Conservation (phyloP, 148 eudicot genomes). For the Beta vulgaris region DNA sequence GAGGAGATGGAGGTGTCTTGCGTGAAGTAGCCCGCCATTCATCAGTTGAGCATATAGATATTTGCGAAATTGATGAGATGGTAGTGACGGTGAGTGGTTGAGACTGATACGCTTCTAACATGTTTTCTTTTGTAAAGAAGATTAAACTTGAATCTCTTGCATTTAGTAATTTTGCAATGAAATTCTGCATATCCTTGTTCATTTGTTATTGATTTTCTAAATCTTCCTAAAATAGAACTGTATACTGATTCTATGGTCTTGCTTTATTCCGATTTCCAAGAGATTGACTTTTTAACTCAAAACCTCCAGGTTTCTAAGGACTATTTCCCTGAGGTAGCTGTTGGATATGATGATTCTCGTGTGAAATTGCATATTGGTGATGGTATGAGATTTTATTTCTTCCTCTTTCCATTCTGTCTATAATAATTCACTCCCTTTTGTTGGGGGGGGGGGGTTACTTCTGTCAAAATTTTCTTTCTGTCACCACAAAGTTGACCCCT, state of each 20-base stretch:
- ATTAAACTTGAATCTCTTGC: not conserved
- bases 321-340: slow-evolving; percentile 74
- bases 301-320: slow-evolving; percentile 62
- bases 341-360: slow-evolving; percentile 87
- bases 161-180: not conserved
- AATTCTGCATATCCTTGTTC: not conserved
- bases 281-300: not conserved
- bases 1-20: slow-evolving; percentile 97
- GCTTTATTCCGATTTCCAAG: not conserved
- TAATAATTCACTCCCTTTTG: not conserved
- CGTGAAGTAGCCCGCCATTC: slow-evolving; percentile 93
- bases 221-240: no score
- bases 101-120: not conserved
- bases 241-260: no score
- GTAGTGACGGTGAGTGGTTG: slow-evolving; percentile 72
- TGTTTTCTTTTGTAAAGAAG: not conserved
- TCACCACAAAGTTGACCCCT: not conserved
- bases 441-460: not conserved
- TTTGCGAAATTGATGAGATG: slow-evolving; percentile 98
- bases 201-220: no score
- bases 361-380: slow-evolving; percentile 85
- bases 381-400: slow-evolving; percentile 41
- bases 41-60: slow-evolving; percentile 83
- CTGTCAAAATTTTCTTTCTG: not conserved
- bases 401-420: not conserved